These are phyloP conservation scores for Ustilago crameri DNA, from an alignment of 1,284 basidiomycete genomes.

Conservation along the genomic window DNA sequence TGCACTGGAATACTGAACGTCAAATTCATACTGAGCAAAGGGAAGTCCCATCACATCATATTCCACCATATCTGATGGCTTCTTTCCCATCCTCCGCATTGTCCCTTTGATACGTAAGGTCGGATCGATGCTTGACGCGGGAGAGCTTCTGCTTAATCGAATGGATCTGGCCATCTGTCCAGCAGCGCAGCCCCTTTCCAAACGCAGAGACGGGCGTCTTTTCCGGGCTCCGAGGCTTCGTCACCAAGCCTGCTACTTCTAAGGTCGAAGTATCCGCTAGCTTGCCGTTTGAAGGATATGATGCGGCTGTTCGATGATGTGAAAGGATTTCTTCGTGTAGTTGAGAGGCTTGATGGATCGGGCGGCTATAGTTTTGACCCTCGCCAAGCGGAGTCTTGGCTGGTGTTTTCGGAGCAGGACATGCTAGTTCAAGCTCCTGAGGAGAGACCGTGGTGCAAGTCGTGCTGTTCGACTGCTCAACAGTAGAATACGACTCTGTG, in stretches of 20 bases:
- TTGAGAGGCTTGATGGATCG: background rate
- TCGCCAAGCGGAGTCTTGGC: background rate
- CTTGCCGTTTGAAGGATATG: background rate
- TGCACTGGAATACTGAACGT: too few relatives aligned
- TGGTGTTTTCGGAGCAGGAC: background rate
- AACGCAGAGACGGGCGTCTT: background rate
- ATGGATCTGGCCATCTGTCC: constrained; percentile 16
- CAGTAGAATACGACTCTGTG: background rate
- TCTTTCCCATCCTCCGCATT: background rate
- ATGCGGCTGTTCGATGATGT: background rate
- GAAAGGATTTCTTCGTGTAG: background rate
- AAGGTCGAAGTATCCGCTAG: background rate
- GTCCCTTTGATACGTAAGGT: background rate
- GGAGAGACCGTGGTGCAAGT: background rate
- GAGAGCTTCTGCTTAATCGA: constrained; percentile 21
- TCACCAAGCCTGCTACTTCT: background rate
- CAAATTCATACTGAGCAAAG: too few relatives aligned
- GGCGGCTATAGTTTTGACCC: background rate
- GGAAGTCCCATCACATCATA: too few relatives aligned
- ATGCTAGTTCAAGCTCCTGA: background rate
- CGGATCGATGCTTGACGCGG: constrained; percentile 8
- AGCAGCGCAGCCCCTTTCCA: constrained; percentile 14
- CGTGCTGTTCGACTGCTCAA: background rate
- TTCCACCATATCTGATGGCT: too few relatives aligned
- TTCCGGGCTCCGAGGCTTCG: background rate